Evolutionary conservation across 345 rosid genomes (phyloP).

Genomic region (Schrenkiella parvula): DNA sequence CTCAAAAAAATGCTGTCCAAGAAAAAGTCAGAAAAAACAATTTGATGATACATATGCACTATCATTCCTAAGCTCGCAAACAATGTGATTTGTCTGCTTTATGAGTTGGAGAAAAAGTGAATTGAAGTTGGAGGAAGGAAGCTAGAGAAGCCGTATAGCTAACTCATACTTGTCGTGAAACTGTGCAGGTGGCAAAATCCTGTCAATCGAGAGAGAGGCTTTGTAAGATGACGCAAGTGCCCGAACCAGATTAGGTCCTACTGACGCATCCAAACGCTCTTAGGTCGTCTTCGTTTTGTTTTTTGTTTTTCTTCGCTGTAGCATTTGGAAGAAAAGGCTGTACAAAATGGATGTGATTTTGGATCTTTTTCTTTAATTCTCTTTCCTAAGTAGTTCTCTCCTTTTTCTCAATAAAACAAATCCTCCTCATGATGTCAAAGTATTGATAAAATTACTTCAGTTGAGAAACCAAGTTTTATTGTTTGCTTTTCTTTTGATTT

Average conservation of each 20-base stretch:
- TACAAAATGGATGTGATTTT: slow-evolving; percentile 2
- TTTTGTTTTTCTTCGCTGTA: not conserved
- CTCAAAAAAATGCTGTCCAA: not conserved
- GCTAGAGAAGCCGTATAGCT: slow-evolving; percentile 6
- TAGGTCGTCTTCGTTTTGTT: not conserved
- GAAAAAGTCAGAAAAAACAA: slow-evolving; percentile 1
- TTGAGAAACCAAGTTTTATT: not conserved
- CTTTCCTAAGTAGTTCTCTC: not conserved
- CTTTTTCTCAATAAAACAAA: not conserved
- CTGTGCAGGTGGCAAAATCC: slow-evolving; percentile 25
- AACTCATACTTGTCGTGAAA: slow-evolving; percentile 20
- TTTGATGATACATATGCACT: not conserved
- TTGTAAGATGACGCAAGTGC: slow-evolving; percentile 1
- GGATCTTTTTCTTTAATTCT: not conserved
- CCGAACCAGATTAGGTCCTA: not conserved
- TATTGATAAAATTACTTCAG: not conserved
- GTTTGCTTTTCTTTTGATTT: not conserved
- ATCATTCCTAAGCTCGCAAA: not conserved
- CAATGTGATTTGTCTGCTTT: not conserved
- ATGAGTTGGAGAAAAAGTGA: not conserved
- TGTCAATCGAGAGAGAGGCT: not conserved
- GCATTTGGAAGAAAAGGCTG: slow-evolving; percentile 7
- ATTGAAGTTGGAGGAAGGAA: not conserved
- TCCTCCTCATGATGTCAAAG: not conserved
- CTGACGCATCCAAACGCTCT: not conserved